These are phyloP conservation scores for Heliamphora pulchella DNA, from an alignment of 179 eudicot species.

Conservation along the genomic window DNA sequence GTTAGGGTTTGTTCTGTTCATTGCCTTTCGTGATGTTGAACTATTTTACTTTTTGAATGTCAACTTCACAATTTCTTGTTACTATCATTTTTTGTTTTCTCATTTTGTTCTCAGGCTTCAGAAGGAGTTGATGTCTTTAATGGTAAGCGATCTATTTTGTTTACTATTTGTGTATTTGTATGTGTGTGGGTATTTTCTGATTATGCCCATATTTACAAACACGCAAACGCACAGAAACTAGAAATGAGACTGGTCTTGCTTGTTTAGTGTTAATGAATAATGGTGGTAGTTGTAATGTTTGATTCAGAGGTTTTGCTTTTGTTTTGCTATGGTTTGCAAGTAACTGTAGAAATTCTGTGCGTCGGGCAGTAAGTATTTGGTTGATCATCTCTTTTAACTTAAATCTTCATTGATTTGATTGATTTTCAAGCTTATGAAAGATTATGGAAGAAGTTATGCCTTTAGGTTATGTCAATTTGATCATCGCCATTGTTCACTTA, in stretches of 20 bases:
- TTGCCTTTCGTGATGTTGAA: neutral
- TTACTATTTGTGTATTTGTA: neutral
- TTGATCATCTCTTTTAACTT: neutral
- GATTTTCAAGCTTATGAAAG: neutral
- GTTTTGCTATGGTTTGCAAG: neutral
- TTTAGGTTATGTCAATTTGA: neutral
- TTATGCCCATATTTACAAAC: neutral
- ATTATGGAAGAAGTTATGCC: neutral
- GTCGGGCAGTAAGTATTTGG: neutral
- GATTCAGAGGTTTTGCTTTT: neutral
- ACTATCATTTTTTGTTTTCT: neutral
- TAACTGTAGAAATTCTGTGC: neutral
- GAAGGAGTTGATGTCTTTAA: constrained; percentile 51
- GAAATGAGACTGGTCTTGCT: neutral
- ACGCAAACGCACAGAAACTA: neutral
- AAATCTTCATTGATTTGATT: neutral
- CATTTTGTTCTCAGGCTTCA: constrained; percentile 38
- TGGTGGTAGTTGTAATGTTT: neutral
- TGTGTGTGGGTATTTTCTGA: neutral
- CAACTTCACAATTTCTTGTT: neutral
- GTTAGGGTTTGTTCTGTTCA: neutral
- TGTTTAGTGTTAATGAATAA: neutral
- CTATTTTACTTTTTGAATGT: neutral
- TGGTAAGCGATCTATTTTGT: constrained; percentile 25
- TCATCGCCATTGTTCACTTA: no score